Base-by-base conservation (phyloP, 345 rosid genomes). In the Acer negundo region DNA sequence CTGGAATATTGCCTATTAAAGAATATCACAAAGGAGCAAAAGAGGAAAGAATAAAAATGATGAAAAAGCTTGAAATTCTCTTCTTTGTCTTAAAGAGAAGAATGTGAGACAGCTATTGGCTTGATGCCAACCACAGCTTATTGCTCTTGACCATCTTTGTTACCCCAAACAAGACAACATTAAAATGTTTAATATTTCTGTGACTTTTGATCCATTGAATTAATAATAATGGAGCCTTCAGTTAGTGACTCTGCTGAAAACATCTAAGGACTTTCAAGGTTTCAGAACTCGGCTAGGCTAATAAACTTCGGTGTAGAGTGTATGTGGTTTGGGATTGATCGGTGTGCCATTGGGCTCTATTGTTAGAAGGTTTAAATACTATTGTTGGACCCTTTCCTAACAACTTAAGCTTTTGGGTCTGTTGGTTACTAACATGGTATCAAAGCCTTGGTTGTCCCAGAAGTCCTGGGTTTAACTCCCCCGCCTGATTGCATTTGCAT, bases 71-170 rank as follows among this genome's bases (percentile, higher is more conserved):
- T 56, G 26, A 44, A 62, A 63, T 74, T 74, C 77, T 62, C 69
- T 74, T 17, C 58, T 74, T 24, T 61, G 42, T 22, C 67, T 24
- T 46, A 62, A 74, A 62, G 69, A 24, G 76, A 62, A 74, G 77
- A 74, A 74, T 74, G 38, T 40, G 53, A 40, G 51, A 22, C 66
- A 59, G 51, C 19, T 12, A 10, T 4, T 24, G 8, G 55, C 35
- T 6, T 16, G 13, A 19, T 3, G 74, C 22, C 62, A 67, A 40
- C 31, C 31, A 28, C 70, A 38, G 13, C 22, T 24, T 35, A 38
- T 44, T 61, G n/a, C n/a, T 13, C 40, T 53, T 35, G 55, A 49
- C 61, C 40, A 49, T 49, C 31, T 69, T 46, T 69, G 55, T 7
- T 8, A 11, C 35, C 26, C 22, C 61, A 47, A 69, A 24, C 28